phyloP scores from a whole-genome alignment of 2,329 filamentous ascomycete genomes.

The Microcera coccophila region DNA sequence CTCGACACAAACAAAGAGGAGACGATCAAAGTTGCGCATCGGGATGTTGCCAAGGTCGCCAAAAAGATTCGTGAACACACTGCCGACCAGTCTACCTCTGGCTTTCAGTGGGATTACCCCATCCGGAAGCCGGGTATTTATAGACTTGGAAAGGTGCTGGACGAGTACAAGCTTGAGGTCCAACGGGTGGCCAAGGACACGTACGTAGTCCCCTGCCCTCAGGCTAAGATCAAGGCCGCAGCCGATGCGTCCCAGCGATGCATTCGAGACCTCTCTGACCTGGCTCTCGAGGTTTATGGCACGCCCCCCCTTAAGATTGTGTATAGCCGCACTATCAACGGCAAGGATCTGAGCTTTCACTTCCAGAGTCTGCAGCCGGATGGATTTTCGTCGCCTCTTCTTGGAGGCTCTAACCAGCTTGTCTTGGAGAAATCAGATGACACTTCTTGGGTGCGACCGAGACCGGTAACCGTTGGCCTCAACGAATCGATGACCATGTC shows the following conservation, averaged over 20 bases:
- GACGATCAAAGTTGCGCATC: slow-evolving; percentile 68
- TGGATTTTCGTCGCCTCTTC: slow-evolving; percentile 72
- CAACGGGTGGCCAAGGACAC: slow-evolving; percentile 72
- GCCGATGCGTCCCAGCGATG: slow-evolving; percentile 66
- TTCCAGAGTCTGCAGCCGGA: slow-evolving; percentile 94
- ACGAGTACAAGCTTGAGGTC: slow-evolving; percentile 91
- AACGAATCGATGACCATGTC: slow-evolving; percentile 82
- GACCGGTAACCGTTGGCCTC: slow-evolving; percentile 72
- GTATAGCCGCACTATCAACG: slow-evolving; percentile 85
- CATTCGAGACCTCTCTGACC: slow-evolving; percentile 79
- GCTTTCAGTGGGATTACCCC: slow-evolving; percentile 66
- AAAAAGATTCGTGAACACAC: slow-evolving; percentile 64
- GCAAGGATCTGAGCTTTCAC: slow-evolving; percentile 76
- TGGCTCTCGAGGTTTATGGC: slow-evolving; percentile 78
- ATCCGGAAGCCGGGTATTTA: slow-evolving; percentile 89
- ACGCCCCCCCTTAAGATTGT: slow-evolving; percentile 89
- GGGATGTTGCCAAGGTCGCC: slow-evolving; percentile 71
- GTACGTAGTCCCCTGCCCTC: slow-evolving; percentile 81
- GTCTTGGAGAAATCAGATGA: slow-evolving; percentile 62
- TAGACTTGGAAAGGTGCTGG: slow-evolving; percentile 76
- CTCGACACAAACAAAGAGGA: slow-evolving; percentile 77
- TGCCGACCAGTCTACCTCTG: slow-evolving; percentile 55
- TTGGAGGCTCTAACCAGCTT: slow-evolving; percentile 58
- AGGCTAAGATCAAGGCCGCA: slow-evolving; percentile 62
- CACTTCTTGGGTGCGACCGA: slow-evolving; percentile 74